phyloP scores from a whole-genome alignment of 257 asterid species.

The Haberlea rhodopensis region DNA sequence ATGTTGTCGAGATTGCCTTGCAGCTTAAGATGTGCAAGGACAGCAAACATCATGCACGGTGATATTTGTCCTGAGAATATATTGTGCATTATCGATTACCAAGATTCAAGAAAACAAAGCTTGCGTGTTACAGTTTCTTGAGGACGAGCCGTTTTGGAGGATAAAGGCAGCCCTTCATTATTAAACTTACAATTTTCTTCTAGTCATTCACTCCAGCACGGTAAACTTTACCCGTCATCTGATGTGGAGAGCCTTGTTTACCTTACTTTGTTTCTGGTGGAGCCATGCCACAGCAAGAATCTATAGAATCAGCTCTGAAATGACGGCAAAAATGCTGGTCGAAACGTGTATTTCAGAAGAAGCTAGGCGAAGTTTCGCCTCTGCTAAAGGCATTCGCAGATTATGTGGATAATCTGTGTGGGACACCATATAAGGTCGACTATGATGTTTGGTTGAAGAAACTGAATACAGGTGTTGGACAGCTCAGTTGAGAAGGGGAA shows the following conservation, averaged over 20 bases:
- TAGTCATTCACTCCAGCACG: conserved; percentile 65
- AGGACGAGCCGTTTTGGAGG: conserved; percentile 83
- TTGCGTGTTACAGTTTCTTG: conserved; percentile 60
- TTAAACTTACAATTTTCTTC: conserved; percentile 67
- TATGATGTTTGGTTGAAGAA: conserved; percentile 72
- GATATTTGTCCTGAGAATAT: conserved; percentile 69
- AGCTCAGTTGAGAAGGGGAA: conserved; percentile 54
- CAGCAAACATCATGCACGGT: conserved; percentile 67
- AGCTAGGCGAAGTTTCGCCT: conserved; percentile 64
- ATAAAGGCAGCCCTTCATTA: conserved; percentile 66
- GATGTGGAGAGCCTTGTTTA: conserved; percentile 79
- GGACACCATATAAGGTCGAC: conserved; percentile 74
- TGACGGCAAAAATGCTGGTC: conserved; percentile 76
- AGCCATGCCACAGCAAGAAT: conserved; percentile 53
- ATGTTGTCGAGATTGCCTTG: conserved; percentile 68
- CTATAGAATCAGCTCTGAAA: conserved; percentile 69
- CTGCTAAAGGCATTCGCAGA: conserved; percentile 74
- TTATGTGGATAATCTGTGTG: conserved; percentile 65
- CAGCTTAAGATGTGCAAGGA: conserved; percentile 64
- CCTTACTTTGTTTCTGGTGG: conserved; percentile 64
- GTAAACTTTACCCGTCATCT: conserved; percentile 78
- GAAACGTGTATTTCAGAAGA: conserved; percentile 58
- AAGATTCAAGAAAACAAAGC: conserved; percentile 22
- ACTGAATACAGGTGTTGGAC: conserved; percentile 48
- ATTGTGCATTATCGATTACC: conserved; percentile 34